Conservation (phyloP, 2,329 filamentous ascomycete species). For the Fusarium annulatum region DNA sequence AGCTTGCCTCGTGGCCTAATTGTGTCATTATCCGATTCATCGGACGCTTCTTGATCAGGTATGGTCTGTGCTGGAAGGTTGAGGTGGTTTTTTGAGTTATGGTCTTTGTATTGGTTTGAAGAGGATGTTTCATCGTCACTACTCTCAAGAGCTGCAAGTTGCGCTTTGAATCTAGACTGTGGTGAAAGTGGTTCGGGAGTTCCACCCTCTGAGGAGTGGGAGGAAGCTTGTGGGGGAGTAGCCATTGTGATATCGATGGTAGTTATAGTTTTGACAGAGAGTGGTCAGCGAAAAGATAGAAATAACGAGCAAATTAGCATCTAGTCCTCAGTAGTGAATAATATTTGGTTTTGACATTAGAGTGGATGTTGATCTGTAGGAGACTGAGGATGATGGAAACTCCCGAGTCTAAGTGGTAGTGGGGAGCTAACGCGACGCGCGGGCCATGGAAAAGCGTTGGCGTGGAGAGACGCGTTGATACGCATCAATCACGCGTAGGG, state of each 20-base stretch:
- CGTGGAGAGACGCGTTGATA: conserved; percentile 40
- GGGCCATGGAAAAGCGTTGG: conserved; percentile 35
- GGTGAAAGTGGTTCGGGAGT: conserved; percentile 61
- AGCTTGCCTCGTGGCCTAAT: conserved; percentile 69
- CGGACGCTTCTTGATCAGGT: conserved; percentile 60
- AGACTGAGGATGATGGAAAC: neutral
- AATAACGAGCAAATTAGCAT: neutral
- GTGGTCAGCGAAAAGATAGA: neutral
- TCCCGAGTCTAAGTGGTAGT: conserved; percentile 38
- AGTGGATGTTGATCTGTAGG: conserved; percentile 15
- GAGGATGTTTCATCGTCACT: conserved; percentile 58
- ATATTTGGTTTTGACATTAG: neutral
- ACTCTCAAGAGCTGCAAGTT: conserved; percentile 62
- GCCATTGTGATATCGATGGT: conserved; percentile 55
- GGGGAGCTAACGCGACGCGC: conserved; percentile 50
- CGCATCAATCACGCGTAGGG: conserved; percentile 37
- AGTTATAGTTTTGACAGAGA: neutral
- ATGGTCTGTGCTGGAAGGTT: conserved; percentile 29
- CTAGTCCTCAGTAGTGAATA: neutral
- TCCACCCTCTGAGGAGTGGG: conserved; percentile 56
- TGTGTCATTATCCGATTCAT: conserved; percentile 52
- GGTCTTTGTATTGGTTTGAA: conserved; percentile 20
- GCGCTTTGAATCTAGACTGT: conserved; percentile 64
- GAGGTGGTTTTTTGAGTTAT: conserved; percentile 6
- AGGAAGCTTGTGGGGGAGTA: conserved; percentile 56